Percentiles rank a stretch among this genome's conserved stretches.
phyloP scores from a whole-genome alignment of 1,284 basidiomycete species.

The Puccinia polysora region DNA sequence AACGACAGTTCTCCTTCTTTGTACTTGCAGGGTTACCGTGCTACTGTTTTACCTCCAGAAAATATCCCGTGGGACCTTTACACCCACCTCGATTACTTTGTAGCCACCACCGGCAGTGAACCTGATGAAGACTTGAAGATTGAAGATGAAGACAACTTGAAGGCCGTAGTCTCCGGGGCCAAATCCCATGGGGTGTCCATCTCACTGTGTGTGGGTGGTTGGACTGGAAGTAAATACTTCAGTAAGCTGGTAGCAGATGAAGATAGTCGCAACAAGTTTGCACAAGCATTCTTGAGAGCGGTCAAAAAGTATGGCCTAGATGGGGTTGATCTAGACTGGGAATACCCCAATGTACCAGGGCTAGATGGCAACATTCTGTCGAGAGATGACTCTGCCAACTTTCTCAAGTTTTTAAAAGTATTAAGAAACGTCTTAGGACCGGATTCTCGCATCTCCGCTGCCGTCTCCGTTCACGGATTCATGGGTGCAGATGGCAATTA shows the following conservation, averaged over 20 bases:
- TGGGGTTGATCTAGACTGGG: slow-evolving; percentile 40
- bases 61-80: slow-evolving; percentile 36
- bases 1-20: neutral
- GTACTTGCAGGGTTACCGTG: slow-evolving; percentile 15
- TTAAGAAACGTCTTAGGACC: slow-evolving; percentile 21
- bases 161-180: slow-evolving; percentile 10
- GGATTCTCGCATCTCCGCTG: slow-evolving; percentile 28
- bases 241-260: slow-evolving; percentile 23
- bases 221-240: slow-evolving; percentile 35
- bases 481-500: slow-evolving; percentile 31
- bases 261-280: slow-evolving; percentile 24
- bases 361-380: slow-evolving; percentile 24
- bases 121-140: slow-evolving; percentile 13
- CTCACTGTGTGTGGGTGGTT: slow-evolving; percentile 31
- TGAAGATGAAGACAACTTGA: slow-evolving; percentile 35
- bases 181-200: slow-evolving; percentile 36
- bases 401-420: slow-evolving; percentile 28
- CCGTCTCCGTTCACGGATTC: slow-evolving; percentile 32
- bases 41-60: slow-evolving; percentile 25
- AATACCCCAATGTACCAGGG: slow-evolving; percentile 34
- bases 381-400: slow-evolving; percentile 37
- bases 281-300: neutral
- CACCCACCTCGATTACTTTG: slow-evolving; percentile 39
- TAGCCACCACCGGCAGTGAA: slow-evolving; percentile 7
- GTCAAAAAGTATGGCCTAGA: slow-evolving; percentile 33